These are phyloP conservation scores for Zygosaccharomyces lentus DNA, from an alignment of 805 yeast genomes.

Conservation along the genomic window DNA sequence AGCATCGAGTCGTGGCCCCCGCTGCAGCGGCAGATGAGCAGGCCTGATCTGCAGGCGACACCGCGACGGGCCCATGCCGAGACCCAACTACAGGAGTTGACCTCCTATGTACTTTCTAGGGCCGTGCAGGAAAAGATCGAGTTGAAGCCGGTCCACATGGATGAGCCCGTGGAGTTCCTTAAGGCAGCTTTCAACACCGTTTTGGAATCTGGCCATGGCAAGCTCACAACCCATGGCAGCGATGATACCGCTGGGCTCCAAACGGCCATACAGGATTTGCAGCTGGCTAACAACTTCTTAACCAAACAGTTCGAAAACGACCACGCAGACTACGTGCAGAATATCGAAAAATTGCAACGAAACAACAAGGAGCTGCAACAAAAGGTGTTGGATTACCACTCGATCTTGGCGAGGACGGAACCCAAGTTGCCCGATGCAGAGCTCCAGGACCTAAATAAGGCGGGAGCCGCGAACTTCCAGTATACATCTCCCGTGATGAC, in stretches of 20 bases:
- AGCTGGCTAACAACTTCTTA: slow-evolving; percentile 66
- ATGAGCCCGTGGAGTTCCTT: slow-evolving; percentile 27
- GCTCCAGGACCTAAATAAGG: slow-evolving; percentile 39
- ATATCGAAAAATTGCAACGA: slow-evolving; percentile 50
- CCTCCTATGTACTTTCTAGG: slow-evolving; percentile 30
- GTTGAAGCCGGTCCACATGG: slow-evolving; percentile 22
- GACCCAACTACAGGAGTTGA: slow-evolving; percentile 25
- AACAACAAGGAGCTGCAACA: slow-evolving; percentile 50
- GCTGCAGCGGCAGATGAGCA: slow-evolving; percentile 3
- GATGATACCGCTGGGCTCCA: slow-evolving; percentile 34
- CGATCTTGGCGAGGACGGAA: slow-evolving; percentile 37
- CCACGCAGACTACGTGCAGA: slow-evolving; percentile 48
- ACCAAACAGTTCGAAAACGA: slow-evolving; percentile 66
- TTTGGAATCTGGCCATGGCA: slow-evolving; percentile 8
- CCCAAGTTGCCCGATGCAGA: slow-evolving; percentile 25
- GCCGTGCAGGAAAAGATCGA: slow-evolving; percentile 30
- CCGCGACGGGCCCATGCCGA: slow-evolving; percentile 1
- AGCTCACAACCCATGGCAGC: not conserved
- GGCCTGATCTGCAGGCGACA: slow-evolving; percentile 5
- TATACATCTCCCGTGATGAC: slow-evolving; percentile 35
- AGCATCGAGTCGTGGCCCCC: slow-evolving; percentile 13
- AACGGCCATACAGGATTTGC: slow-evolving; percentile 63
- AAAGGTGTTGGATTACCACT: slow-evolving; percentile 41
- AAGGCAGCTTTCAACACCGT: slow-evolving; percentile 30
- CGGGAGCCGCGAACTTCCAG: slow-evolving; percentile 34